Base-by-base conservation (phyloP, 2,329 filamentous ascomycete species). In the Aspergillus proliferans region DNA sequence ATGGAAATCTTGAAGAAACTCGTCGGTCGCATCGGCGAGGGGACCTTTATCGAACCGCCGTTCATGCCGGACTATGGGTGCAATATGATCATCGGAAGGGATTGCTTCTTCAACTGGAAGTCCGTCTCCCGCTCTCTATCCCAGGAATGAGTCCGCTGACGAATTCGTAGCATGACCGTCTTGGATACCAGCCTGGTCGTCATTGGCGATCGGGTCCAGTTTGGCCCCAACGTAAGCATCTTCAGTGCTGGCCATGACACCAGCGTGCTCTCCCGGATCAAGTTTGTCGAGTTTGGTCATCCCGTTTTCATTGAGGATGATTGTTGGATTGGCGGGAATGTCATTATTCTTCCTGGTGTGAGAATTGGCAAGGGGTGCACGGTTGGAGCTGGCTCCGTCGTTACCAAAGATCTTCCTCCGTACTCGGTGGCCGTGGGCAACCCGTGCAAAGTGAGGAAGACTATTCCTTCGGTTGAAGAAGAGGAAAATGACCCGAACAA, bases 181-280 rank as follows among this genome's bases (percentile, higher is more conserved):
- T 63, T 81, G 8, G 79, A 82, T 53, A 79, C 74, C 24, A 72
- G 71, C 2, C 63, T 80, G 0, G 75, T 82, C 1, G 71, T 72
- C 1, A 79, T 81, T 19, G 79, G 79, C 1, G 71, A 79, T 19
- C 64, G 77, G 1, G 75, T 77, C 12, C 75, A 80, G 64, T 68
- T 80, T 40, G 79, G 78, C 0, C 76, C 78, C 0, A 75, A 77
- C 24, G 77, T 80, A 1, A 68, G 65, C 47, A 78, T 81, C 33
- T 76, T 76, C 49, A 73, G 74, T 0, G 79, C 77, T 0, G 77
- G 75, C 9, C 79, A 81, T 52, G 76, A 80, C 54, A 71, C 70
- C 0, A 75, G 75, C 40, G 70, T 80, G 4, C 65, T 72, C 39
- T 74, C 69, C 19, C 69, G 77, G 1, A 62, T 72, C 12, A 73